Evolutionary conservation across 305 asterid species (phyloP).

Genomic region (Fraxinus latifolia): DNA sequence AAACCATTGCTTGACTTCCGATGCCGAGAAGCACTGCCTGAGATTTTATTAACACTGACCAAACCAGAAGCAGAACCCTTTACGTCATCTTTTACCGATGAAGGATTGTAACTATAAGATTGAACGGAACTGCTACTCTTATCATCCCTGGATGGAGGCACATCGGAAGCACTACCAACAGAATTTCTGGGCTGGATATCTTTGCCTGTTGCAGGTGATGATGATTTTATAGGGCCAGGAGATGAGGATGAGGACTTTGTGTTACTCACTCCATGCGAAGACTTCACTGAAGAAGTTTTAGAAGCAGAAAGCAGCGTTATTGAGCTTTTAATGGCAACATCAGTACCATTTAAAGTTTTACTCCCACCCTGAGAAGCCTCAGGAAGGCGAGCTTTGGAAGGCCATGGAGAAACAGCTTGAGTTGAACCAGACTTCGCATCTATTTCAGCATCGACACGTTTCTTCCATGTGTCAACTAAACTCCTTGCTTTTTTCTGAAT

Average conservation of each 20-base stretch:
- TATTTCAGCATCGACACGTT: conserved; percentile 69
- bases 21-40: conserved; percentile 36
- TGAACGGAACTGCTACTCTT: conserved; percentile 53
- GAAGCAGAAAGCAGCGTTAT: conserved; percentile 44
- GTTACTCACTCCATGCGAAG: conserved; percentile 41
- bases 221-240: conserved; percentile 42
- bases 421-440: conserved; percentile 54
- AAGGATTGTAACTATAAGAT: conserved; percentile 39
- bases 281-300: conserved; percentile 39
- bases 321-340: conserved; percentile 42
- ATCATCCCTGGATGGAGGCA: conserved; percentile 45
- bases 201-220: conserved; percentile 46
- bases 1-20: conserved; percentile 34
- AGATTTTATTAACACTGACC: conserved; percentile 35
- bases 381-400: conserved; percentile 49
- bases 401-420: conserved; percentile 41
- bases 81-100: conserved; percentile 42
- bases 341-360: conserved; percentile 46
- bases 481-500: conserved; percentile 66
- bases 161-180: conserved; percentile 38
- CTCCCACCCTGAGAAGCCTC: conserved; percentile 51
- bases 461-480: conserved; percentile 77
- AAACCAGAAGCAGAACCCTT: conserved; percentile 41
- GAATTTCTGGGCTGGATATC: conserved; percentile 42
- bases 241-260: conserved; percentile 48